phyloP scores from a whole-genome alignment of 75 land plant genomes.

The Pseudotsuga menziesii region DNA sequence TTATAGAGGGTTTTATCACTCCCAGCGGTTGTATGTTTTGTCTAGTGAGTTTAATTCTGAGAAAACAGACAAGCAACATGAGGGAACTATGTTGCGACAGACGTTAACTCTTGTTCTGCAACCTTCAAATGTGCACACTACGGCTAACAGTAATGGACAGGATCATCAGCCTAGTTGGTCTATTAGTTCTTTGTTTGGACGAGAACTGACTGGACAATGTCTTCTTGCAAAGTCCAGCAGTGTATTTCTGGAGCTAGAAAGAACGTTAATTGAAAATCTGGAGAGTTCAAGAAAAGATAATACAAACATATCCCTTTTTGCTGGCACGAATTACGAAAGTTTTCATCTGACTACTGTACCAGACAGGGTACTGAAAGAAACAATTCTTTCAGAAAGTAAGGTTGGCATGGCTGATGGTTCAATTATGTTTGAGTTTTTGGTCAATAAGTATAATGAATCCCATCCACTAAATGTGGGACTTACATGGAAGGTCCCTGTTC shows the following conservation, averaged over 20 bases:
- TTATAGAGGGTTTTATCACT: conserved; percentile 80
- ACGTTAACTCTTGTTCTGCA: conserved; percentile 83
- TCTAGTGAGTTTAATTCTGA: conserved; percentile 33
- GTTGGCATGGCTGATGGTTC: conserved; percentile 14
- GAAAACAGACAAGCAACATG: background rate
- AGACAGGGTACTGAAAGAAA: conserved; percentile 40
- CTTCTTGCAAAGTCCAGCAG: conserved; percentile 77
- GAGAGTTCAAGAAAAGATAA: conserved; percentile 7
- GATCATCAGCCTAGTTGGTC: conserved; percentile 80
- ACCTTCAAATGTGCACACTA: conserved; percentile 19
- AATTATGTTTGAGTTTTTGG: conserved; percentile 29
- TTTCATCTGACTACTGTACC: conserved; percentile 54
- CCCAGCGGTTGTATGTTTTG: conserved; percentile 62
- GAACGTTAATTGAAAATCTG: conserved; percentile 41
- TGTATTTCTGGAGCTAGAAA: conserved; percentile 78
- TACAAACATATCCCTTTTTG: background rate
- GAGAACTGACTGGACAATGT: conserved; percentile 54
- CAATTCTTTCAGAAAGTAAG: background rate
- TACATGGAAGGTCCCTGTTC: conserved; percentile 68
- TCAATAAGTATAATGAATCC: conserved; percentile 28
- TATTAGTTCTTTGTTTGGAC: conserved; percentile 64
- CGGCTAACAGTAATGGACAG: conserved; percentile 8
- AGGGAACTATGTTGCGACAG: conserved; percentile 65
- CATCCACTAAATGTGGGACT: conserved; percentile 70
- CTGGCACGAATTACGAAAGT: conserved; percentile 15